A percentile compares a stretch with the other conserved stretches of the same genome.
These are phyloP conservation scores for barrel medic (Medicago truncatula) DNA, from an alignment of 306 rosid species.

Conservation along the genomic window MtrunA17r5.0-ANR NC_053044.1:7201501-7202000, in stretches of 20 bases:
- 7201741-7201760: background rate
- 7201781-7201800: background rate
- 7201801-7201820: constrained; percentile 1
- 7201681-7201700: too few species aligned
- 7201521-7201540: background rate
- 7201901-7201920: background rate
- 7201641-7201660: too few species aligned
- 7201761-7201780: background rate
- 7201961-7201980: background rate
- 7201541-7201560: background rate
- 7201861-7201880: background rate
- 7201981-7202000: constrained; percentile 30
- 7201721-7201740: constrained; percentile 9
- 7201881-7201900: background rate
- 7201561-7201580: background rate
- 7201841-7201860: background rate
- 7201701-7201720: background rate
- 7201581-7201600: background rate
- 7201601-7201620: too few species aligned
- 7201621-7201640: too few species aligned
- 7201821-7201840: background rate
- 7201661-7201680: background rate
- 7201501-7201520: constrained; percentile 16
- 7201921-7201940: background rate
- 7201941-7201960: constrained; percentile 7